Base-by-base conservation (phyloP, 768 basidiomycete species). In the Atractiella rhizophila region DNA sequence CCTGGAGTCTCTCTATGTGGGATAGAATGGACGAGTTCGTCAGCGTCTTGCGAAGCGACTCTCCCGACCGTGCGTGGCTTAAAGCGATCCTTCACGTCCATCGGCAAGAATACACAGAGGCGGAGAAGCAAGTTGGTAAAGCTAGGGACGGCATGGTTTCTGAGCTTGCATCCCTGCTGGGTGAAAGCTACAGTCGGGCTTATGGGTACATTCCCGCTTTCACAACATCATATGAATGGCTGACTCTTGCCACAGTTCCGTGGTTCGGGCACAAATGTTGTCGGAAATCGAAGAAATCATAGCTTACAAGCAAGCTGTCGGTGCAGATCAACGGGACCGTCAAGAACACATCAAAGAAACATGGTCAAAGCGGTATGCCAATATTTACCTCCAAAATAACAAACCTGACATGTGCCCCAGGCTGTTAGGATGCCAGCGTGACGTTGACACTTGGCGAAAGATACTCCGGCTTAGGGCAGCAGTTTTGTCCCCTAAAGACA, bases 231-330 rank as follows among this genome's bases (percentile, higher is more conserved):
- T 10, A 15, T 24, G 16, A 13, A 5, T 34, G 18, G 12, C 48
- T 53, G 15, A 51, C 36, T 28, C 50, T 32, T 51, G 13, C 35
- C 41, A 3, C 47, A 94, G 85, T 54, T 76, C 79, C 25, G 76
- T 96, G 66, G 86, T 98, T 41, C 77, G 91, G 9, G 85, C 91
- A 1, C 91, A 98, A 60, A 88, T 94, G 81, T 66, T 98, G 12
- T 85, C 88, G 2, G 91, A 98, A 55, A 66, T 98, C 6, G 91
- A 98, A 54, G 91, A 98, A 56, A 91, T 96, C 51, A 91, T 98
- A 45, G 63, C 72, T 29, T 96, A 85, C 63, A 96, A 96, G 59
- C 78, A 88, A 73, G 74, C 50, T 10, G 44, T 42, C 19, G 44
- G 41, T 49, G 76, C 75, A 18, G 88, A 96, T 57, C 82, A 91